phyloP scores from a whole-genome alignment of 2,329 filamentous ascomycete genomes.

The Hymenoscyphus scutula region DNA sequence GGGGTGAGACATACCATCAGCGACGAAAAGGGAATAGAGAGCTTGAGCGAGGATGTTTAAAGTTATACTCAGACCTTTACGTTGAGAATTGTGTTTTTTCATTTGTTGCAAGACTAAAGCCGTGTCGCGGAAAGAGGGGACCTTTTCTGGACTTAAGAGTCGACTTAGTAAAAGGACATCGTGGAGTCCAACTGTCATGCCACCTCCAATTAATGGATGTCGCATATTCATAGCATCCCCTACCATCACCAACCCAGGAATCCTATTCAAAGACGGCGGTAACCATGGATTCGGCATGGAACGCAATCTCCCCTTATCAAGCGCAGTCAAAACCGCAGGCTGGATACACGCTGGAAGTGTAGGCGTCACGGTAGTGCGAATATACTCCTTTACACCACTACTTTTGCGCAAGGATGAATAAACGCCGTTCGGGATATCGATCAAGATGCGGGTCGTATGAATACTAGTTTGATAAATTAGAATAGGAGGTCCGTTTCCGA shows the following conservation, averaged over 20 bases:
- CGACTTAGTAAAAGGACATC: slow-evolving; percentile 13
- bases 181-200: slow-evolving; percentile 17
- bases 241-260: not conserved
- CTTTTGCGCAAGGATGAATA: not conserved
- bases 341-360: not conserved
- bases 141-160: not conserved
- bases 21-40: slow-evolving; percentile 9
- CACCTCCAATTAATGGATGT: slow-evolving; percentile 14
- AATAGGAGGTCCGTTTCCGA: not conserved
- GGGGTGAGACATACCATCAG: not conserved
- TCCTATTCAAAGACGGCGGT: not conserved
- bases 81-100: not conserved
- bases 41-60: slow-evolving; percentile 12
- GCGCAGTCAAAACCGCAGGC: not conserved
- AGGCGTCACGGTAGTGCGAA: not conserved
- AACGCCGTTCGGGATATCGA: not conserved
- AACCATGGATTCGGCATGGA: not conserved
- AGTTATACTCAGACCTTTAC: slow-evolving; percentile 7
- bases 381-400: not conserved
- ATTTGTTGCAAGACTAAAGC: not conserved
- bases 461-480: not conserved
- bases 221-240: slow-evolving; percentile 20
- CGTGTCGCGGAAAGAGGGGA: not conserved
- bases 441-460: not conserved
- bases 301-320: not conserved